Base-by-base conservation (phyloP, 768 basidiomycete species). In the Sporobolomyces pararoseus region DNA sequence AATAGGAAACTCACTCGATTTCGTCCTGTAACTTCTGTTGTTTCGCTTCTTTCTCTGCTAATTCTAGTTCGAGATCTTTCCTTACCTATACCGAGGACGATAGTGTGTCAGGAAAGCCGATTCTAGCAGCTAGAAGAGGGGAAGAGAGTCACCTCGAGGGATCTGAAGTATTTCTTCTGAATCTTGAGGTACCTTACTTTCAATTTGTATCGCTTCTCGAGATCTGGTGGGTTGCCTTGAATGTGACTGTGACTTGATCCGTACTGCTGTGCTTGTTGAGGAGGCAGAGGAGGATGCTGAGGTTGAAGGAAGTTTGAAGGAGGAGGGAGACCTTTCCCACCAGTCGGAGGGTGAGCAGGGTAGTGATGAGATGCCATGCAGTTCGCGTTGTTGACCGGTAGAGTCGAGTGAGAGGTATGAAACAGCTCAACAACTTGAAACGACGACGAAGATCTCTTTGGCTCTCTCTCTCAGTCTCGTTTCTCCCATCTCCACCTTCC, bases 41-140 rank as follows among this genome's bases (percentile, higher is more conserved):
- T 46, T 68, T 74, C 32, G 59, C 63, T 77, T 81, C 67, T 79
- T 80, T 76, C 77, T 80, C 75, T 68, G 72, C 62, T 68, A 62
- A 55, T 61, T 70, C 70, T 23, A 73, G 55, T 14, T 29, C 53
- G 35, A 76, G 62, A 51, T 70, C 70, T 25, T 66, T 71, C 39
- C 67, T 34, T 4, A 31, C 37, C 68, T 70, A 66, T 12, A 1
- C 0, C 1, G 2, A 13, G 2, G 7, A 35, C 27, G 46, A 3
- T 46, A 39, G n/a, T 13, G 29, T 6, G 51, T 21, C 4, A 29
- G 62, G 35, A 13, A 29, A 25, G 35, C 12, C 1, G 29, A 29
- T 7, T 47, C 46, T 23, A 47, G n/a, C 12, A 53, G 17, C 21
- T 14, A 10, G 6, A 12, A 25, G 27, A 31, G 12, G 10, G 13